phyloP scores from a whole-genome alignment of 805 yeast species.

The Candida schatavii region DNA sequence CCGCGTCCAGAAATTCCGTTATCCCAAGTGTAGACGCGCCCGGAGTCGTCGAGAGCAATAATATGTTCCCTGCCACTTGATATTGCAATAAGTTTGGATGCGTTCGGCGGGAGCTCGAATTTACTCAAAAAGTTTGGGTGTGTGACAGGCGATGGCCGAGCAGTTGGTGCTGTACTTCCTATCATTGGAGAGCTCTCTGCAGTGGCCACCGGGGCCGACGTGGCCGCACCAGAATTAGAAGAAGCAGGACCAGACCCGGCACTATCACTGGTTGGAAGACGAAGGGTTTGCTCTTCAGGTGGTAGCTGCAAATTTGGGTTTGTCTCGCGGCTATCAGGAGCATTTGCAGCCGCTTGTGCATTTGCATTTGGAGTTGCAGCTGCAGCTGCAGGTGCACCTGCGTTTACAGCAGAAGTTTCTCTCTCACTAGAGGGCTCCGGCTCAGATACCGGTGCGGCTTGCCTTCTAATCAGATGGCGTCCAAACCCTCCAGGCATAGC shows the following conservation, averaged over 20 bases:
- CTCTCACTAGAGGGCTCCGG: background rate
- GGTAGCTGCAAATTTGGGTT: conserved; percentile 22
- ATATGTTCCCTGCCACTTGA: conserved; percentile 66
- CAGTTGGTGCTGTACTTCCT: background rate
- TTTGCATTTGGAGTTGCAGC: background rate
- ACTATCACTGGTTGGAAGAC: background rate
- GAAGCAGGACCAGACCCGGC: no score
- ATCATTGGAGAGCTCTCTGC: no score
- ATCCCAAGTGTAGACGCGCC: conserved; percentile 65
- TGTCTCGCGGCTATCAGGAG: no score
- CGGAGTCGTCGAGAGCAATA: conserved; percentile 52
- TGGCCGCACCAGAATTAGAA: background rate
- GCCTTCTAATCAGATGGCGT: background rate
- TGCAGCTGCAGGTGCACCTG: background rate
- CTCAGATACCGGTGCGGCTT: background rate
- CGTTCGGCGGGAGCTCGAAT: conserved; percentile 16
- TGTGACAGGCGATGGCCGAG: background rate
- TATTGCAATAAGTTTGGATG: conserved; percentile 41
- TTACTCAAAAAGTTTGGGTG: conserved; percentile 20
- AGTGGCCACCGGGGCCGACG: background rate
- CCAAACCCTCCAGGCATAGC: background rate
- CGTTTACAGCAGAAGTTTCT: background rate
- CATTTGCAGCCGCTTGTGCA: background rate
- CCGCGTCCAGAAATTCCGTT: conserved; percentile 22
- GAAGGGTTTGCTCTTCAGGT: conserved; percentile 14